Evolutionary conservation across 192 early-diverging fungal species (phyloP), one percentile per base, ranked within the genome.

Genomic region (Umbelopsis ramanniana): DNA sequence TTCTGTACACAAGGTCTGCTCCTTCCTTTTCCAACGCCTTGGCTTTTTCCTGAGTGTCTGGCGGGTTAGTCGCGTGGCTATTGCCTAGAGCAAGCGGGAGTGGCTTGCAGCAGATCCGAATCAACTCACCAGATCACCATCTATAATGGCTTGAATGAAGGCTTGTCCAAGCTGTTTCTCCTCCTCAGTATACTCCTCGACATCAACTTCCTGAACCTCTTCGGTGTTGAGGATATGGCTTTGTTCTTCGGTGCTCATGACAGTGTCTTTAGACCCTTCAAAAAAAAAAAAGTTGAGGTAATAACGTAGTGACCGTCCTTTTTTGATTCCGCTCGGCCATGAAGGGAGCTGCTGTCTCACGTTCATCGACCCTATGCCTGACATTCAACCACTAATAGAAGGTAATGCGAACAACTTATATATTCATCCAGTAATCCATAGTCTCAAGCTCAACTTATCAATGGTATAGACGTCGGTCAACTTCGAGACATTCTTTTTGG

Each of bases 1-100:
- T 77, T 0, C 82, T 80, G 60, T 82, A 79, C 67, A 87, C 83
- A 37, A 89, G 76, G 46, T 90, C 88, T 1, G 89, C 89, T 19
- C 79, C 86, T 22, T 77, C 69, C 1, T 79, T 77, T 26, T 84
- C 71, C 35, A 89, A 55, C 21, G 79, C 77, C 60, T 87, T 86
- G 6, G 72, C 85, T 68, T 76, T 57, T 48, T 80, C 73, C 78
- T 79, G 66, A 17, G 33, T 46, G 4, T 12, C 14, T 48, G 17
- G 37, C 2, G 3, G 22, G 52, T 57, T 52, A 22, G 52, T 43
- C 35, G 33, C 2, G 8, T 29, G 1, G 40, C 40, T 43, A 43
- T 11, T 43, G 11, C 11, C 40, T 8, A 40, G 3, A 40, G 38
- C 38, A 3, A 8, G 38, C 38, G 40, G 14, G 43, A 46, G 22